phyloP scores from a whole-genome alignment of 805 yeast species.

The Hanseniaspora occidentalis region DNA sequence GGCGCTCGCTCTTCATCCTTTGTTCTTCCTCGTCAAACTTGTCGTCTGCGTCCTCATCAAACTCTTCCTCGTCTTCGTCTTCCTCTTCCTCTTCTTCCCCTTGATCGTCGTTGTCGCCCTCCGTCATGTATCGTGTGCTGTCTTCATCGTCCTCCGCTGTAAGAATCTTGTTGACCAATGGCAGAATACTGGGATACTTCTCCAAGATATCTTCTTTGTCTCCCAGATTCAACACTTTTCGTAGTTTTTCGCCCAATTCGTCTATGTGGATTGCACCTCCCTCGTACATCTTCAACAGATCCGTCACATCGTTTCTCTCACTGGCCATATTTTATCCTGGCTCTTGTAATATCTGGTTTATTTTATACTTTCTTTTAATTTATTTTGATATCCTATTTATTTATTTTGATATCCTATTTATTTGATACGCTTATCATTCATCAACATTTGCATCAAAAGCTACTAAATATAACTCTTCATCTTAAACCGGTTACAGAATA shows the following conservation, averaged over 20 bases:
- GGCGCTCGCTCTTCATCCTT: conserved; percentile 10
- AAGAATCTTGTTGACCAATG: not conserved
- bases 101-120: not conserved
- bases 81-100: conserved; percentile 1
- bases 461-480: too few relatives aligned
- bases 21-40: conserved; percentile 14
- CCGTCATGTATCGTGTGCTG: not conserved
- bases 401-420: too few relatives aligned
- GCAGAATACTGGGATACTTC: not conserved
- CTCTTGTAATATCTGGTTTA: not conserved
- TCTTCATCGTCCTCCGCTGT: not conserved
- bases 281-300: not conserved
- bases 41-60: conserved; percentile 18
- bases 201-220: not conserved
- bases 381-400: too few relatives aligned
- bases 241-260: not conserved
- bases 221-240: not conserved
- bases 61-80: conserved; percentile 3
- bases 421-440: too few relatives aligned
- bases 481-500: too few relatives aligned
- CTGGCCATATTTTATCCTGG: not conserved
- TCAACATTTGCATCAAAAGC: too few relatives aligned
- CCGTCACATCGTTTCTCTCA: not conserved
- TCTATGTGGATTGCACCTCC: not conserved
- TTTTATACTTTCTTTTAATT: too few relatives aligned